Evolutionary conservation across 768 basidiomycete genomes (phyloP), one percentile per base, ranked within the genome.

Genomic region (Tricholomella constricta): DNA sequence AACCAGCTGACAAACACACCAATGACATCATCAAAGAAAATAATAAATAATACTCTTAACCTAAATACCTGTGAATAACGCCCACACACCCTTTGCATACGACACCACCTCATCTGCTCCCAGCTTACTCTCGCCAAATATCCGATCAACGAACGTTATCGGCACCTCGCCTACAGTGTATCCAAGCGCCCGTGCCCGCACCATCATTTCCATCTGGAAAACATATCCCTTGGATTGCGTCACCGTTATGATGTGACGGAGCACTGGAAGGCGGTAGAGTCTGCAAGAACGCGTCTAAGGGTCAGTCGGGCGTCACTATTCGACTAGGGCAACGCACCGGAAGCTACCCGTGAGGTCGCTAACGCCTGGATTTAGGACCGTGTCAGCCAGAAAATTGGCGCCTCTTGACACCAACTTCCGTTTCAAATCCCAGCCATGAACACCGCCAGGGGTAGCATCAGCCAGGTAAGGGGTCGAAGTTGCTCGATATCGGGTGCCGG

Each of bases 171-270:
- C 94, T 0, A 96, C 85, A 4, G 80, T 83, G 70, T 93, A 95
- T 5, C 91, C 92, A 50, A 91, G 72, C 2, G 89, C 83, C 19
- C 86, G 80, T 4, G 94, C 94, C 1, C 94, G 83, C 17, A 93
- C 94, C 82, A 95, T 95, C 88, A 95, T 96, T 68, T 96, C 94
- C 94, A 96, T 96, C 77, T 96, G 94, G 76, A 96, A 95, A 26
- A 96, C 94, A 62, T 95, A 96, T 8, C 94, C 94, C 58, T 90
- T 89, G 2, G 92, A 93, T 55, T 86, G 80, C 2, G 89, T 93
- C 58, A 86, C 79, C 4, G 86, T 82, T 61, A 96, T 95, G 63
- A 96, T 89, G 59, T 92, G 85, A 43, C 80, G 82, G 49, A 96
- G 76, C 6, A 90, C 94, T 1, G 79, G 77, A 10, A 83, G 67